A percentile compares a stretch with the other conserved stretches of the same genome.
phyloP scores from a whole-genome alignment of 495 filamentous ascomycete genomes.

The Talaromyces thailandensis region DNA sequence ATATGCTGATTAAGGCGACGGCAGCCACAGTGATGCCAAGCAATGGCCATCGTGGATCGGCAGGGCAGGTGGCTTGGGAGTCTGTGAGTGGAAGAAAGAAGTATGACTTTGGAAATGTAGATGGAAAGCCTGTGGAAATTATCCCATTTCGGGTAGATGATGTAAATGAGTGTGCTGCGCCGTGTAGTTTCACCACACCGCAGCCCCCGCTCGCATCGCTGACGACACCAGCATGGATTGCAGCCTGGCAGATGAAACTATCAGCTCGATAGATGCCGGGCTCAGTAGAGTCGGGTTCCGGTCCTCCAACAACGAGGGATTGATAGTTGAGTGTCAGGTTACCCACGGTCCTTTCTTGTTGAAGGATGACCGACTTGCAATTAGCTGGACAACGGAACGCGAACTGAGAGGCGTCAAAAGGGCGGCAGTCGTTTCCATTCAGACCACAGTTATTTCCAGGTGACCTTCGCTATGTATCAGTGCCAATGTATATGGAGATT shows the following conservation, averaged over 20 bases:
- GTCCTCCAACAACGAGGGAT: slow-evolving; percentile 67
- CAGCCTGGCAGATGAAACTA: slow-evolving; percentile 73
- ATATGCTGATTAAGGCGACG: slow-evolving; percentile 55
- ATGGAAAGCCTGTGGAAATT: slow-evolving; percentile 57
- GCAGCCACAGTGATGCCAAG: slow-evolving; percentile 65
- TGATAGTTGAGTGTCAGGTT: slow-evolving; percentile 61
- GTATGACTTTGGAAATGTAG: slow-evolving; percentile 69
- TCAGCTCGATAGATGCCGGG: slow-evolving; percentile 63
- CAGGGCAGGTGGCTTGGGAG: slow-evolving; percentile 29
- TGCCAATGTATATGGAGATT: too few relatives aligned
- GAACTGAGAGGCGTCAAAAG: slow-evolving; percentile 59
- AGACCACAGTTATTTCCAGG: slow-evolving; percentile 67
- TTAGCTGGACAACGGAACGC: slow-evolving; percentile 76
- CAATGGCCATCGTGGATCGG: slow-evolving; percentile 64
- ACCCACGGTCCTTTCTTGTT: slow-evolving; percentile 69
- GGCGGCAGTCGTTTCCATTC: slow-evolving; percentile 72
- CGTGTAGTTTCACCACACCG: slow-evolving; percentile 61
- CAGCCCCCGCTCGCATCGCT: slow-evolving; percentile 64
- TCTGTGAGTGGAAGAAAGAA: slow-evolving; percentile 46
- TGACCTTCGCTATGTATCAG: slow-evolving; percentile 42
- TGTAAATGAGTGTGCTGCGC: slow-evolving; percentile 54
- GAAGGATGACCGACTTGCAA: slow-evolving; percentile 54
- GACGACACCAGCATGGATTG: slow-evolving; percentile 70
- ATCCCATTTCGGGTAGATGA: slow-evolving; percentile 55
- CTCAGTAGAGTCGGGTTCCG: slow-evolving; percentile 31